phyloP scores from a whole-genome alignment of 2,329 filamentous ascomycete genomes.

The Metarhizium sp. region DNA sequence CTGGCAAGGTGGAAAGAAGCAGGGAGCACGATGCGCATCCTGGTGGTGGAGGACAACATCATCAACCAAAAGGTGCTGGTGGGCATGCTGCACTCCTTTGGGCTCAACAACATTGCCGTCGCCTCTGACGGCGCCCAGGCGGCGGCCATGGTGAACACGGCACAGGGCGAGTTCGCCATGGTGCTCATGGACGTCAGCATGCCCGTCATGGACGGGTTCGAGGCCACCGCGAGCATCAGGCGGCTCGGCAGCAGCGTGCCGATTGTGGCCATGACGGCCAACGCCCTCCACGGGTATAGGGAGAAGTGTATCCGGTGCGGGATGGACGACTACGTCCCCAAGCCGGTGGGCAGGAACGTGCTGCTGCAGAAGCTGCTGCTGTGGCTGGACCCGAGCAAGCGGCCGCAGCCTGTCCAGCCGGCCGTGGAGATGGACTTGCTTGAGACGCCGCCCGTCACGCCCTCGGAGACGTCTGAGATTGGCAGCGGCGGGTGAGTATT shows the following conservation, averaged over 20 bases:
- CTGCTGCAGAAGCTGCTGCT: slow-evolving; percentile 16
- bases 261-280: slow-evolving; percentile 44
- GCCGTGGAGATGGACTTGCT: background rate
- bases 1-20: background rate
- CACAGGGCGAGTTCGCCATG: slow-evolving; percentile 10
- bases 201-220: slow-evolving; percentile 42
- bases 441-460: background rate
- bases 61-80: slow-evolving; percentile 23
- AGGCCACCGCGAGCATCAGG: slow-evolving; percentile 22
- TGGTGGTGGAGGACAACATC: slow-evolving; percentile 26
- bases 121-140: slow-evolving; percentile 19
- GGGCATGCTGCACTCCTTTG: slow-evolving; percentile 11
- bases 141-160: slow-evolving; percentile 11
- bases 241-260: slow-evolving; percentile 40
- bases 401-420: slow-evolving; percentile 5
- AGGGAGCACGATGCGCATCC: background rate
- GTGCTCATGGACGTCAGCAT: slow-evolving; percentile 39
- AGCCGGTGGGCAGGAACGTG: slow-evolving; percentile 35
- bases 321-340: slow-evolving; percentile 47
- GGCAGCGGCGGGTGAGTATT: background rate
- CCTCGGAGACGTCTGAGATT: background rate
- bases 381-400: slow-evolving; percentile 2
- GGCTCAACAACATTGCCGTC: slow-evolving; percentile 9
- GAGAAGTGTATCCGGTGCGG: slow-evolving; percentile 43
- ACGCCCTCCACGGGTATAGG: slow-evolving; percentile 44